Evolutionary conservation across 2,329 filamentous ascomycete species (phyloP), one percentile per base, ranked within the genome.

Genomic region (Paramyrothecium sp.): DNA sequence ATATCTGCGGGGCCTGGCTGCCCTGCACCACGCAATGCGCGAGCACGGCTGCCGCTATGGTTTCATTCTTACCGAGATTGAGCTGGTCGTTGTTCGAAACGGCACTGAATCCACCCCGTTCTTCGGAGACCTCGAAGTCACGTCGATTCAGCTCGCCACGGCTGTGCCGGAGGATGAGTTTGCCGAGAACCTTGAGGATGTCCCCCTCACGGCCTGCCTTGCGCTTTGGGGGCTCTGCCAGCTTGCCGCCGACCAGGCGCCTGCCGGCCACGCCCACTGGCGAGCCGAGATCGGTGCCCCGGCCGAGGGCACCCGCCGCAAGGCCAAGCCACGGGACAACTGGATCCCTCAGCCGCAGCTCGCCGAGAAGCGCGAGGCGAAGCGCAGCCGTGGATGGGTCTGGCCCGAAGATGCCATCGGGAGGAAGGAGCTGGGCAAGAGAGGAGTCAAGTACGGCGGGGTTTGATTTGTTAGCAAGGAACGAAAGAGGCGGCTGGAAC

Each of bases 21-120:
- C 96, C 66, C 80, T 97, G 49, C 94, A 98, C 75, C 86, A 91
- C 70, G 88, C 89, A 69, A 97, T 97, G 92, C 92, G 94, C 72
- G 92, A 96, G 76, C 91, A 97, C 76, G 88, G 88, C 63, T 96
- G 91, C 71, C 88, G 94, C 58, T 98, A 97, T 73, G 94, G 94
- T 55, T 98, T 97, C 80, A 94, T 98, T 73, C 87, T 97, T 69
- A 97, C 92, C 1, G 94, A 97, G 76, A 97, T 97, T 66, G 94
- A 98, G 76, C 87, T 97, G 10, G 88, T 97, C 44, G 87, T 95
- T 65, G 92, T 97, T 1, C 91, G 93, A 67, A 91, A 90, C 63
- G 92, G 93, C 54, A 84, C 71, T 64, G 88, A 82, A 67, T 76
- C 81, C 46, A 86, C 87, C 1, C 93, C 93, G 0, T 87, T 92